phyloP scores from a whole-genome alignment of 2,329 filamentous ascomycete species.

The Talaromyces sp. region DNA sequence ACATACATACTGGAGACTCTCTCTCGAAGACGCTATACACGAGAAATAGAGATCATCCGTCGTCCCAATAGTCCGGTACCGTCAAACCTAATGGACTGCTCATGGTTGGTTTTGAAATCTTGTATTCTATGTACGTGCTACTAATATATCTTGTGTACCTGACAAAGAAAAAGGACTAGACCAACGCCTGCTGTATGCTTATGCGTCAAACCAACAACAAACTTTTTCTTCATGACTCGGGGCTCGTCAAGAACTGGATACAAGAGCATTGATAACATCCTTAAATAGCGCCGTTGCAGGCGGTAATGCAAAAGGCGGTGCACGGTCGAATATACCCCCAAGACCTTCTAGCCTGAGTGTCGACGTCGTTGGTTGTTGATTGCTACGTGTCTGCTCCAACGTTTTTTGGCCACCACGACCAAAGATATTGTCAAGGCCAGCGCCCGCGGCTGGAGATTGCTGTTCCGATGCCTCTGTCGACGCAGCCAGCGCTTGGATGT shows the following conservation, averaged over 20 bases:
- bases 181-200: not conserved
- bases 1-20: too few relatives aligned
- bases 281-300: slow-evolving; percentile 37
- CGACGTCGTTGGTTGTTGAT: slow-evolving; percentile 10
- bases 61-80: not conserved
- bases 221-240: slow-evolving; percentile 5
- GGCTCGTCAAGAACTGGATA: slow-evolving; percentile 13
- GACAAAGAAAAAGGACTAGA: not conserved
- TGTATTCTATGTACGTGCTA: not conserved
- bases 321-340: slow-evolving; percentile 37
- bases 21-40: not conserved
- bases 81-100: not conserved
- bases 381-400: not conserved
- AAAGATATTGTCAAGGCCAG: slow-evolving; percentile 37
- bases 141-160: not conserved
- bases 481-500: slow-evolving; percentile 25
- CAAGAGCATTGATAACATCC: slow-evolving; percentile 36
- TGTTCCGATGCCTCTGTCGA: slow-evolving; percentile 25
- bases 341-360: slow-evolving; percentile 26
- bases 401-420: slow-evolving; percentile 18
- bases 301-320: slow-evolving; percentile 39
- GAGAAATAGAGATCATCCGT: not conserved
- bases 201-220: not conserved
- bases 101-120: not conserved
- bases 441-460: slow-evolving; percentile 20